phyloP scores from a whole-genome alignment of 2,329 filamentous ascomycete species.

The Sphaerulina populicola region DNA sequence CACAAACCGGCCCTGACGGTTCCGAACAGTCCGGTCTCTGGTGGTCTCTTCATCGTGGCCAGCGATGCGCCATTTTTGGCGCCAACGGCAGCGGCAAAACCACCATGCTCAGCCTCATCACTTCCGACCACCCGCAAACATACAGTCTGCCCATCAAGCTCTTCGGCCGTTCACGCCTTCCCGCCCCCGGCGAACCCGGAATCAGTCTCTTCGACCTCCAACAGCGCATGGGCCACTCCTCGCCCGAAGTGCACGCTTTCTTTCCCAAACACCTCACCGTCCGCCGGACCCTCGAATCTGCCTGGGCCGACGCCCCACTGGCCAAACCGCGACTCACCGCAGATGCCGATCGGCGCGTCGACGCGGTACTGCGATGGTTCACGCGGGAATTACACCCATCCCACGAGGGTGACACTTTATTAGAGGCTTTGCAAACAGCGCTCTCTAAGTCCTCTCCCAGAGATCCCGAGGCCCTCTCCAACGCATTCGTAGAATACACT shows the following conservation, averaged over 20 bases:
- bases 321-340: conserved; percentile 57
- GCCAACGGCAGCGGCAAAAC: conserved; percentile 94
- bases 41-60: conserved; percentile 74
- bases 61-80: conserved; percentile 88
- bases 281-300: conserved; percentile 68
- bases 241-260: conserved; percentile 86
- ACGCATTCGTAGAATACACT: conserved; percentile 12
- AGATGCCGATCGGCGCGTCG: conserved; percentile 52
- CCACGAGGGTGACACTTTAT: conserved; percentile 10
- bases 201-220: conserved; percentile 93
- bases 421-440: conserved; percentile 6
- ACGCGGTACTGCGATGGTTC: conserved; percentile 68
- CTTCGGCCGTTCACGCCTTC: conserved; percentile 74
- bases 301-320: conserved; percentile 83
- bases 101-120: conserved; percentile 82
- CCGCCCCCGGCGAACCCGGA: conserved; percentile 60
- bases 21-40: conserved; percentile 52
- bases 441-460: neutral
- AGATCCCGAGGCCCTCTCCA: neutral
- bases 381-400: conserved; percentile 62
- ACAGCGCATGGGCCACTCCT: conserved; percentile 80
- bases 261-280: conserved; percentile 73
- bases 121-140: conserved; percentile 89
- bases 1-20: conserved; percentile 46
- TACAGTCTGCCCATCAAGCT: conserved; percentile 81